phyloP scores from a whole-genome alignment of 164 flowering plant genomes.

The Aristolochia fimbriata region DNA sequence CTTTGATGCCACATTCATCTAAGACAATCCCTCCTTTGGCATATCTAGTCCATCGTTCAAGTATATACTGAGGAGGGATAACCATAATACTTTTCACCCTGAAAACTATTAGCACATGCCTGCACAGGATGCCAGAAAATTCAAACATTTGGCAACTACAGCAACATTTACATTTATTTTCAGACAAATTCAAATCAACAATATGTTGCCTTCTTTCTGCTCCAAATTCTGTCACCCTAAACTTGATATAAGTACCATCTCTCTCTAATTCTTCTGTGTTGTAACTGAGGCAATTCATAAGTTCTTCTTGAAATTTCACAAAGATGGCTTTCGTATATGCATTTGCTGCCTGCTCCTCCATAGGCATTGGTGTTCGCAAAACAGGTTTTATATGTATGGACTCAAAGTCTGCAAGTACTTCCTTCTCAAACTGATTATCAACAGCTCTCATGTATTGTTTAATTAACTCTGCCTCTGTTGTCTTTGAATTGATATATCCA shows the following conservation, averaged over 20 bases:
- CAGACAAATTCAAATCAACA: slow-evolving; percentile 1
- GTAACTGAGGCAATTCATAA: not conserved
- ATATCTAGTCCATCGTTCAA: slow-evolving; percentile 3
- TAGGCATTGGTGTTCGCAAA: not conserved
- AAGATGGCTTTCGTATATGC: slow-evolving; percentile 3
- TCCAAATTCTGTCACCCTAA: slow-evolving; percentile 1
- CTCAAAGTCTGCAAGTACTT: slow-evolving; percentile 3
- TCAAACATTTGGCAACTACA: slow-evolving; percentile 5
- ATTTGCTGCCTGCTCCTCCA: not conserved
- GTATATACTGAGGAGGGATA: slow-evolving; percentile 4
- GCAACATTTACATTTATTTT: not conserved
- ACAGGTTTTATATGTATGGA: slow-evolving; percentile 1
- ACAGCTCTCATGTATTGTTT: not conserved
- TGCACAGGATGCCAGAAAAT: slow-evolving; percentile 1
- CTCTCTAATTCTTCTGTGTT: not conserved
- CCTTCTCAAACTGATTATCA: slow-evolving; percentile 3
- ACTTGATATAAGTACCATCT: not conserved
- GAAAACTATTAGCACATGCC: slow-evolving; percentile 3
- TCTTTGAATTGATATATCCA: slow-evolving; percentile 7
- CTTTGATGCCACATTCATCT: not conserved
- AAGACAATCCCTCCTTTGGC: not conserved
- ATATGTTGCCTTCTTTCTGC: not conserved
- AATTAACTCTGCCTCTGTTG: not conserved
- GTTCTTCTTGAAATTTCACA: slow-evolving; percentile 3
- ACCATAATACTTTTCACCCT: not conserved